phyloP scores from a whole-genome alignment of 139 green algal genomes.

The Chlamydomonas schloesseri region DNA sequence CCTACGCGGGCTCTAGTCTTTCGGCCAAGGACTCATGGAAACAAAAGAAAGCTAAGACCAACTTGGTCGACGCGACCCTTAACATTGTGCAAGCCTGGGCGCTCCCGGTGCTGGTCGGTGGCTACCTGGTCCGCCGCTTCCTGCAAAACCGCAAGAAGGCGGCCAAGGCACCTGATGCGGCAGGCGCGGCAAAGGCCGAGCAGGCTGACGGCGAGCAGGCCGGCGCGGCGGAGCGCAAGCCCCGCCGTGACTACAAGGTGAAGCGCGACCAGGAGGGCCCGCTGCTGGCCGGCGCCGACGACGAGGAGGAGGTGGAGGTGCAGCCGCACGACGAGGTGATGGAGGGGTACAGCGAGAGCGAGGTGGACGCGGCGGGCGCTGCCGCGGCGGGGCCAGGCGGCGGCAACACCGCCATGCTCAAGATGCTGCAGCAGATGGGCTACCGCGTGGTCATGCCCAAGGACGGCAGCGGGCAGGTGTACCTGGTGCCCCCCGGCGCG shows the following conservation, averaged over 20 bases:
- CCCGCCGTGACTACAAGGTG: constrained; percentile 45
- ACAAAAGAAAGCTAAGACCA: background rate
- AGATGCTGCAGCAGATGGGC: constrained; percentile 50
- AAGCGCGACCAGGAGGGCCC: constrained; percentile 21
- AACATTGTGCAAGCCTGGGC: too few relatives aligned
- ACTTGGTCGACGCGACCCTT: background rate
- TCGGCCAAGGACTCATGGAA: constrained; percentile 10
- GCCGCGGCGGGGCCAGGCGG: constrained; percentile 8
- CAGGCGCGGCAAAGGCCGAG: background rate
- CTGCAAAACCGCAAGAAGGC: constrained; percentile 8
- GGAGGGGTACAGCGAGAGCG: constrained; percentile 41
- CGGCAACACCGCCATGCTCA: constrained; percentile 34
- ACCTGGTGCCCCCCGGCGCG: constrained; percentile 41
- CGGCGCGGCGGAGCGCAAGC: constrained; percentile 5
- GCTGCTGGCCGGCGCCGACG: constrained; percentile 25
- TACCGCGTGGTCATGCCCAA: constrained; percentile 29
- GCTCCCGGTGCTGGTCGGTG: background rate
- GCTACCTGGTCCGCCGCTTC: constrained; percentile 10
- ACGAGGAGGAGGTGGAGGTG: constrained; percentile 19
- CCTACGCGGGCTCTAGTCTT: background rate
- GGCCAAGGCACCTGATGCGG: constrained; percentile 1
- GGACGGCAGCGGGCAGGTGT: constrained; percentile 42
- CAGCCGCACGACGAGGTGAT: constrained; percentile 24
- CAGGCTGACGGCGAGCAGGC: background rate
- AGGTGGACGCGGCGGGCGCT: constrained; percentile 19